Conservation (phyloP, 1,139 yeast species). For the Yamadazyma triangularis region DNA sequence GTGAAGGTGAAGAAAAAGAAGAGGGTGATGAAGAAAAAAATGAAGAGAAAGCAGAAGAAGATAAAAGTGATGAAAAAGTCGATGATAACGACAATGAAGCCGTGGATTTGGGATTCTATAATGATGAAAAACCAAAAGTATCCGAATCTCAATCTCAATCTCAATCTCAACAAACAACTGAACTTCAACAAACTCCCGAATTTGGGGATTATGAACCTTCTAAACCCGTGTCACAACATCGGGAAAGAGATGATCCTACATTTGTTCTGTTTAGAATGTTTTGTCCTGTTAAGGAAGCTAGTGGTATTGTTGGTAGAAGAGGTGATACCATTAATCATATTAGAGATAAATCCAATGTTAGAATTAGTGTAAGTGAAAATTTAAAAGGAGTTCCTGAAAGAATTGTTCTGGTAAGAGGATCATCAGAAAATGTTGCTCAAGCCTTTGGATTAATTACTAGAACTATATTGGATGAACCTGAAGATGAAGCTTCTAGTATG, state of each 20-base stretch:
- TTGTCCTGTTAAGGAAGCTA: conserved; percentile 75
- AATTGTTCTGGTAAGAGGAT: conserved; percentile 70
- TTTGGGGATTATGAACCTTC: conserved; percentile 1
- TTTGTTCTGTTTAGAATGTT: conserved; percentile 68
- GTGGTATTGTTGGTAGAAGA: conserved; percentile 69
- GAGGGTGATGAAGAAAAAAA: conserved; percentile 2
- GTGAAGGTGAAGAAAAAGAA: conserved; percentile 6
- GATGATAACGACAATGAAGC: conserved; percentile 3
- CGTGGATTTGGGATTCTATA: neutral
- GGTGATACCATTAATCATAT: conserved; percentile 69
- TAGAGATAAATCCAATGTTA: conserved; percentile 60
- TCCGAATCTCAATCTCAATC: neutral
- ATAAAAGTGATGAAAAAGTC: conserved; percentile 6
- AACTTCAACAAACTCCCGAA: neutral
- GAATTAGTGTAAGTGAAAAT: conserved; percentile 76
- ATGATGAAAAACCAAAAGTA: conserved; percentile 4
- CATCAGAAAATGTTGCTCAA: conserved; percentile 75
- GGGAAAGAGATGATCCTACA: conserved; percentile 46
- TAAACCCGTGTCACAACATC: conserved; percentile 11
- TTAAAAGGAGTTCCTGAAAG: conserved; percentile 72
- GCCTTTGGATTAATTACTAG: conserved; percentile 77
- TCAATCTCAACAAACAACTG: neutral
- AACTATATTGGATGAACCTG: conserved; percentile 63
- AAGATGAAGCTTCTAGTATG: conserved; percentile 56
- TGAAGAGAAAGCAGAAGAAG: conserved; percentile 3